phyloP scores from a whole-genome alignment of 2,329 filamentous ascomycete genomes.

The Colletotrichum viniferum region DNA sequence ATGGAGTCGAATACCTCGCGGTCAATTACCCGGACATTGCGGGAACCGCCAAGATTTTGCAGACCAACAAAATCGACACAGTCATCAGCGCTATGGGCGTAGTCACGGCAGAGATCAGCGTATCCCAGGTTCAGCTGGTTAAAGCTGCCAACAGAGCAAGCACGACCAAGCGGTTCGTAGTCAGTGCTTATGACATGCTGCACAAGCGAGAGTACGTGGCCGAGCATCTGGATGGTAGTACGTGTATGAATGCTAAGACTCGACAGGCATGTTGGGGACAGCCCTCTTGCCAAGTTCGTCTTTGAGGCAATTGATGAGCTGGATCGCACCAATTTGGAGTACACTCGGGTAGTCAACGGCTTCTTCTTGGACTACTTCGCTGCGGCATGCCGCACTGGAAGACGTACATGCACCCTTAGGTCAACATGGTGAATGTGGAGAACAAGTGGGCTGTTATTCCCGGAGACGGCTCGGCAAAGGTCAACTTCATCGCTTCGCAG shows the following conservation, averaged over 20 bases:
- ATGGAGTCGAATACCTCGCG: constrained; percentile 17
- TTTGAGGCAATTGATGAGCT: constrained; percentile 25
- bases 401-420: constrained; percentile 33
- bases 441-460: constrained; percentile 14
- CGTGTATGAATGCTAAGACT: not conserved
- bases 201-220: constrained; percentile 22
- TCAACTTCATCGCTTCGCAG: constrained; percentile 4
- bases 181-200: constrained; percentile 43
- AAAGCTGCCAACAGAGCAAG: constrained; percentile 43
- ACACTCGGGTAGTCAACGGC: constrained; percentile 27
- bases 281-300: constrained; percentile 23
- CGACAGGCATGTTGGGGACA: constrained; percentile 20
- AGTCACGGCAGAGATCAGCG: constrained; percentile 29
- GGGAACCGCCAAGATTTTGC: constrained; percentile 25
- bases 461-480: constrained; percentile 5
- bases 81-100: constrained; percentile 42
- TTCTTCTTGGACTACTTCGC: constrained; percentile 33
- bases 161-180: constrained; percentile 43
- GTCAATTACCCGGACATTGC: constrained; percentile 32
- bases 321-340: constrained; percentile 4
- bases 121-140: constrained; percentile 45
- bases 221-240: accelerated
- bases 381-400: constrained; percentile 29
- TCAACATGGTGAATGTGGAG: constrained; percentile 7
- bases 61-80: constrained; percentile 43